A percentile compares a stretch with the other conserved stretches of the same genome.
phyloP scores from a whole-genome alignment of 2,329 filamentous ascomycete species.

The Phialemoniopsis sp. region DNA sequence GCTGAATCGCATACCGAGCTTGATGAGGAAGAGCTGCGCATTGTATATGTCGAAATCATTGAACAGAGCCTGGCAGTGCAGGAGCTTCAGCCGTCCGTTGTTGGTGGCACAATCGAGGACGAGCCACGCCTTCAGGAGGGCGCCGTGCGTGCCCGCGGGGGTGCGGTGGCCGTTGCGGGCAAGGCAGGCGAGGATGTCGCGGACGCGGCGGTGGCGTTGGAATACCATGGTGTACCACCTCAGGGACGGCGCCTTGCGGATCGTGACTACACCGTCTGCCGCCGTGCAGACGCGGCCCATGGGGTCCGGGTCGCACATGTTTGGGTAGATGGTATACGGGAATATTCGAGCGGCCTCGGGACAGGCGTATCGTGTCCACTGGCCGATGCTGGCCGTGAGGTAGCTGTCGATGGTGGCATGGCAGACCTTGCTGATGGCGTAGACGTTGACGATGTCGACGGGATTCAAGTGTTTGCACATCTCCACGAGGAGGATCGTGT shows the following conservation, averaged over 20 bases:
- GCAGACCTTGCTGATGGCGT: constrained; percentile 59
- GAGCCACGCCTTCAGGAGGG: constrained; percentile 67
- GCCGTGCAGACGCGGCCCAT: constrained; percentile 31
- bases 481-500: constrained; percentile 48
- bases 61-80: constrained; percentile 52
- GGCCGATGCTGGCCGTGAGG: constrained; percentile 53
- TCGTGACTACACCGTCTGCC: constrained; percentile 13
- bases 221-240: constrained; percentile 66
- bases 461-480: constrained; percentile 50
- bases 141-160: constrained; percentile 39
- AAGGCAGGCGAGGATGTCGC: constrained; percentile 60
- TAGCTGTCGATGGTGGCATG: constrained; percentile 56
- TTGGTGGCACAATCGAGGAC: constrained; percentile 64
- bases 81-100: constrained; percentile 44
- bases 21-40: constrained; percentile 62
- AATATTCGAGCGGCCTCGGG: constrained; percentile 55
- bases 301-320: constrained; percentile 58
- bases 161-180: constrained; percentile 53
- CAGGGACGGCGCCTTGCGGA: constrained; percentile 57
- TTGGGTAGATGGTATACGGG: constrained; percentile 54
- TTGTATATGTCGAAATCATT: constrained; percentile 56
- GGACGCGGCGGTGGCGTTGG: constrained; percentile 49
- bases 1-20: constrained; percentile 67
- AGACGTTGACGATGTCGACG: constrained; percentile 58
- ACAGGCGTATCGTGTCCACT: constrained; percentile 48